A percentile compares a stretch with the other conserved stretches of the same genome.
Conservation (phyloP, 768 basidiomycete genomes). For the Xerocomellus intermedius region DNA sequence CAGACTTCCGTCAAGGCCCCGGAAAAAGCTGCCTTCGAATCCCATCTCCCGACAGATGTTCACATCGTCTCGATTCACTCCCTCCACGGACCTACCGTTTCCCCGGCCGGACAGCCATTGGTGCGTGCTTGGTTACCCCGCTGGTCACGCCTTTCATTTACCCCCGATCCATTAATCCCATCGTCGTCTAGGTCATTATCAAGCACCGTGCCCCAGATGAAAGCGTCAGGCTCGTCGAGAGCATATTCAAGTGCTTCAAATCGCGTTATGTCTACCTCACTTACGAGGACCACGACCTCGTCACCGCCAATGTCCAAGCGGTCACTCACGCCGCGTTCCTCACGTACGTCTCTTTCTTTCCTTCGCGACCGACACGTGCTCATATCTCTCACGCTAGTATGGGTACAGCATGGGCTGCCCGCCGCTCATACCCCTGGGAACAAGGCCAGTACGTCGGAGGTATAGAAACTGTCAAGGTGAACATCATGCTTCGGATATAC, state of each 20-base stretch:
- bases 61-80: slow-evolving; percentile 93
- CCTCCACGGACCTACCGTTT: slow-evolving; percentile 89
- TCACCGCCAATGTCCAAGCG: slow-evolving; percentile 98
- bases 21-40: slow-evolving; percentile 86
- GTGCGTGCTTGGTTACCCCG: slow-evolving; percentile 42
- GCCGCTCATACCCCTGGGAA: slow-evolving; percentile 90
- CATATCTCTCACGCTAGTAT: slow-evolving; percentile 54
- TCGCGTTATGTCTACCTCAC: slow-evolving; percentile 89
- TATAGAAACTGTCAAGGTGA: slow-evolving; percentile 95
- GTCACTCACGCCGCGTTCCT: slow-evolving; percentile 98
- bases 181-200: slow-evolving; percentile 70
- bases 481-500: slow-evolving; percentile 95
- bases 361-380: not conserved
- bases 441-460: slow-evolving; percentile 93
- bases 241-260: slow-evolving; percentile 72
- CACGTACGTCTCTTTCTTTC: slow-evolving; percentile 49
- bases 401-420: slow-evolving; percentile 93
- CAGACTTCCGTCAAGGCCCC: slow-evolving; percentile 98
- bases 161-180: not conserved
- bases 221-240: slow-evolving; percentile 75
- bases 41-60: slow-evolving; percentile 79
- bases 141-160: not conserved
- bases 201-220: slow-evolving; percentile 78
- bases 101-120: slow-evolving; percentile 84
- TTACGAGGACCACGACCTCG: slow-evolving; percentile 95